Conservation (phyloP, 2,329 filamentous ascomycete species). For the Teratosphaeria destructans region DNA sequence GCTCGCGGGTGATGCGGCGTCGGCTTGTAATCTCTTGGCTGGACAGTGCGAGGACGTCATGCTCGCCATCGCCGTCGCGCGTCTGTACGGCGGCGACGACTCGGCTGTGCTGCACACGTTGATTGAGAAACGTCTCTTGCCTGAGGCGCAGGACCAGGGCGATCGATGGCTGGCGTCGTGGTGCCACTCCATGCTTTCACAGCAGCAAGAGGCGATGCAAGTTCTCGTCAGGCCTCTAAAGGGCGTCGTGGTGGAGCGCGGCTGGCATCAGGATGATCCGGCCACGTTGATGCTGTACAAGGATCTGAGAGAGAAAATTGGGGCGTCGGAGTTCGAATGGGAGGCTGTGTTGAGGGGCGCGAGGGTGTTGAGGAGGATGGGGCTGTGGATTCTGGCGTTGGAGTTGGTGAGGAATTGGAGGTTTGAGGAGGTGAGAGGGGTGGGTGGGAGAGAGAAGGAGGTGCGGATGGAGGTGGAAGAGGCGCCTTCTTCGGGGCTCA, state of each 20-base stretch:
- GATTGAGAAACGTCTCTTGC: conserved; percentile 68
- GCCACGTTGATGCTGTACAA: conserved; percentile 79
- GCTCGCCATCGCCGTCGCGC: conserved; percentile 75
- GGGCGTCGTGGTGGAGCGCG: conserved; percentile 44
- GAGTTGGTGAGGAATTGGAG: conserved; percentile 79
- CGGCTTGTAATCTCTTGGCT: conserved; percentile 76
- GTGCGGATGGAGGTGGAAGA: conserved; percentile 6
- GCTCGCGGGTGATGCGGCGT: conserved; percentile 70
- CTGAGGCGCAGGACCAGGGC: conserved; percentile 65
- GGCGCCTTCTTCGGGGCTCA: conserved; percentile 13
- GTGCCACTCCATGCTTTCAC: conserved; percentile 85
- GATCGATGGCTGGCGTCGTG: conserved; percentile 92
- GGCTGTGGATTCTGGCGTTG: conserved; percentile 79
- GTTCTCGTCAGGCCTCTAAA: conserved; percentile 62
- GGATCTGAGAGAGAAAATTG: conserved; percentile 63
- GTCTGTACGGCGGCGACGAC: conserved; percentile 79
- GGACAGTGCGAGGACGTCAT: conserved; percentile 83
- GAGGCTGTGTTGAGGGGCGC: conserved; percentile 77
- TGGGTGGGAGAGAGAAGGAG: background rate
- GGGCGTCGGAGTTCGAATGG: conserved; percentile 30
- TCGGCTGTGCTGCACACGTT: conserved; percentile 63
- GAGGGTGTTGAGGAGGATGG: conserved; percentile 24
- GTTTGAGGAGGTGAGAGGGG: conserved; percentile 42
- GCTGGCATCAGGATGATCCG: conserved; percentile 72
- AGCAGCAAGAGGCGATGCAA: conserved; percentile 73